These are phyloP conservation scores for Phytopythium delawarense DNA, from an alignment of 352 stramenopile species.

Conservation along the genomic window DNA sequence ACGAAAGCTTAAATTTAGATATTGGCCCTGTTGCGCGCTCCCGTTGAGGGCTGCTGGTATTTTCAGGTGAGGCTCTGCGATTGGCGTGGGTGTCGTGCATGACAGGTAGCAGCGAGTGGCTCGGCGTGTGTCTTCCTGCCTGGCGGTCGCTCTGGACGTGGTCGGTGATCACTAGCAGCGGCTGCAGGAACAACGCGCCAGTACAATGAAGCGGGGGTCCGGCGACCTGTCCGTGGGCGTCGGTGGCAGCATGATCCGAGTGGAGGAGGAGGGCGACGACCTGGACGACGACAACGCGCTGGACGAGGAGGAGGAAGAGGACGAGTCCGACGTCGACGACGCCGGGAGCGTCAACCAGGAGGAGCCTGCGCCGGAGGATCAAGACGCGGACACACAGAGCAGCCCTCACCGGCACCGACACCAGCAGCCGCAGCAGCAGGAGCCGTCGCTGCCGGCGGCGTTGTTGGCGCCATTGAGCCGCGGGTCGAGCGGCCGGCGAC, in stretches of 20 bases:
- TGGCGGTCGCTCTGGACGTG: neutral
- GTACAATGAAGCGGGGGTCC: constrained; percentile 1
- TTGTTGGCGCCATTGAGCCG: neutral
- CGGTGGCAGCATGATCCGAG: constrained; percentile 14
- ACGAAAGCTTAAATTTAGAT: constrained; percentile 1
- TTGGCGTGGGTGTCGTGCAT: neutral
- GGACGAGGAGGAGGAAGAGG: constrained; percentile 16
- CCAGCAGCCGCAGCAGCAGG: neutral
- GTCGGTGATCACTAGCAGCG: neutral
- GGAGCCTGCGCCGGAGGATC: neutral
- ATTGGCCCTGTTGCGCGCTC: neutral
- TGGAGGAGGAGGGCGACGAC: constrained; percentile 22
- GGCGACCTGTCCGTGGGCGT: neutral
- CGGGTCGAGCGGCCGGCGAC: neutral
- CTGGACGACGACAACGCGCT: constrained; percentile 9
- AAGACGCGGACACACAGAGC: neutral
- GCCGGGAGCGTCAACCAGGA: neutral
- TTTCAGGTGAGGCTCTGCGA: neutral
- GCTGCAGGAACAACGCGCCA: neutral
- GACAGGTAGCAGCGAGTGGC: neutral
- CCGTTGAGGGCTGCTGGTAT: neutral
- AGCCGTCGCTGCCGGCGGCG: neutral
- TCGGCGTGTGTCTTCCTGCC: neutral
- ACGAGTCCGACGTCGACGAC: constrained; percentile 6
- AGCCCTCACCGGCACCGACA: neutral